Percentiles rank a stretch among this genome's conserved stretches.
Conservation (phyloP, 2,329 filamentous ascomycete species). For the Alternaria sp. region DNA sequence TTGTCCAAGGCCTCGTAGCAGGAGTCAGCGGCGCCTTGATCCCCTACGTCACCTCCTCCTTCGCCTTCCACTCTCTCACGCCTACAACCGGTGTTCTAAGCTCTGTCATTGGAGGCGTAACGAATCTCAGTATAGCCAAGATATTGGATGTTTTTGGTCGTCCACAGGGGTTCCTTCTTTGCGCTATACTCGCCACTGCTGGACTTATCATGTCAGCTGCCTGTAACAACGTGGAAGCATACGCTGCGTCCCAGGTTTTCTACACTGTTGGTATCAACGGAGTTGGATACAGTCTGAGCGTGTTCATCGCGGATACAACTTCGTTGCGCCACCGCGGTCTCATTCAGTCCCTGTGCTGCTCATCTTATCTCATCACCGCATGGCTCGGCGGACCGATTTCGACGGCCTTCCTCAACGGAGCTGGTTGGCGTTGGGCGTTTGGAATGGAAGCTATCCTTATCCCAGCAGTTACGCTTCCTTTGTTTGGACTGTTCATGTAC, state of each 20-base stretch:
- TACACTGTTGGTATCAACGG: constrained; percentile 50
- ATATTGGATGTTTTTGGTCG: constrained; percentile 50
- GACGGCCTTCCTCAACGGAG: constrained; percentile 53
- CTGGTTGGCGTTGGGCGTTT: constrained; percentile 72
- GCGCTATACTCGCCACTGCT: constrained; percentile 26
- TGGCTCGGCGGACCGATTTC: constrained; percentile 33
- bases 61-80: constrained; percentile 40
- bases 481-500: constrained; percentile 64
- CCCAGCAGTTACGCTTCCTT: constrained; percentile 66
- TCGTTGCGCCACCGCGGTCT: constrained; percentile 69
- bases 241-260: constrained; percentile 70
- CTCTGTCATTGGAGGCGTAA: constrained; percentile 44
- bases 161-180: constrained; percentile 43
- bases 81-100: constrained; percentile 45
- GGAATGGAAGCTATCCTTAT: constrained; percentile 71
- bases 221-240: constrained; percentile 66
- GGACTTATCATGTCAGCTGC: constrained; percentile 71
- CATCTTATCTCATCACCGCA: constrained; percentile 29
- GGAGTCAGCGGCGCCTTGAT: constrained; percentile 47
- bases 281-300: constrained; percentile 5
- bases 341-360: constrained; percentile 60
- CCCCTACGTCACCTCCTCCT: constrained; percentile 50
- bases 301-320: constrained; percentile 73
- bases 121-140: constrained; percentile 49
- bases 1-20: constrained; percentile 56